Percentiles rank a stretch among this genome's conserved stretches.
phyloP scores from a whole-genome alignment of 2,329 filamentous ascomycete genomes.

The Talaromyces marneffei region DNA sequence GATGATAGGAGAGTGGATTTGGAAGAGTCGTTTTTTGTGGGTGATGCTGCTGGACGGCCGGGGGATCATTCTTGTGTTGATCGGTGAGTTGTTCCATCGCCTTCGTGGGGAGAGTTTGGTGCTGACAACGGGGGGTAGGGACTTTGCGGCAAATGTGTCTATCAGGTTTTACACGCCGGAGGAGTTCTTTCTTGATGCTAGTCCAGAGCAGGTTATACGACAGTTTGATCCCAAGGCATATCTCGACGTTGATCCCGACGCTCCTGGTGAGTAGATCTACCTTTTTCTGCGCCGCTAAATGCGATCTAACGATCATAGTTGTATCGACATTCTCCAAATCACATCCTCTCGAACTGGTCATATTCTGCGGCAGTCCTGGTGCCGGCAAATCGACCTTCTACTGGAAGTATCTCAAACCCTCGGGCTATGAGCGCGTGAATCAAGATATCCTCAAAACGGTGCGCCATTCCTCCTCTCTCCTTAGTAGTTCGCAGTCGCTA shows the following conservation, averaged over 20 bases:
- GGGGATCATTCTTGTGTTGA: conserved; percentile 58
- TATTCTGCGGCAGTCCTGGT: conserved; percentile 84
- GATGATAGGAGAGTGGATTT: conserved; percentile 57
- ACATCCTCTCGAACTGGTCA: conserved; percentile 65
- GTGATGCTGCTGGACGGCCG: conserved; percentile 64
- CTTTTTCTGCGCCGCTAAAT: background rate
- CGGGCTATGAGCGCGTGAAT: conserved; percentile 80
- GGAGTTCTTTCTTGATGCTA: conserved; percentile 74
- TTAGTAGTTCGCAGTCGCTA: background rate
- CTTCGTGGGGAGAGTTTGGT: background rate
- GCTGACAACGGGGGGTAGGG: conserved; percentile 42
- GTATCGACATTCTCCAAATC: conserved; percentile 49
- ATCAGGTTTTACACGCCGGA: conserved; percentile 81
- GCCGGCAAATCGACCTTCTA: conserved; percentile 91
- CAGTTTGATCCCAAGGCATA: conserved; percentile 65
- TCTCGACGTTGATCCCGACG: conserved; percentile 30
- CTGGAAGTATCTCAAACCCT: conserved; percentile 67
- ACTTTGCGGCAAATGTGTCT: conserved; percentile 80
- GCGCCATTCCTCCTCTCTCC: conserved; percentile 11
- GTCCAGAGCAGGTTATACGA: conserved; percentile 59
- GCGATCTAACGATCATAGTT: conserved; percentile 13
- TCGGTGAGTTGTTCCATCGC: conserved; percentile 39
- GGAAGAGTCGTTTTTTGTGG: conserved; percentile 72
- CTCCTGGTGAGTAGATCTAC: conserved; percentile 29
- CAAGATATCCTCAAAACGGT: conserved; percentile 79